These are phyloP conservation scores for Talaromyces wortmannii DNA, from an alignment of 495 filamentous ascomycete species.

Conservation along the genomic window DNA sequence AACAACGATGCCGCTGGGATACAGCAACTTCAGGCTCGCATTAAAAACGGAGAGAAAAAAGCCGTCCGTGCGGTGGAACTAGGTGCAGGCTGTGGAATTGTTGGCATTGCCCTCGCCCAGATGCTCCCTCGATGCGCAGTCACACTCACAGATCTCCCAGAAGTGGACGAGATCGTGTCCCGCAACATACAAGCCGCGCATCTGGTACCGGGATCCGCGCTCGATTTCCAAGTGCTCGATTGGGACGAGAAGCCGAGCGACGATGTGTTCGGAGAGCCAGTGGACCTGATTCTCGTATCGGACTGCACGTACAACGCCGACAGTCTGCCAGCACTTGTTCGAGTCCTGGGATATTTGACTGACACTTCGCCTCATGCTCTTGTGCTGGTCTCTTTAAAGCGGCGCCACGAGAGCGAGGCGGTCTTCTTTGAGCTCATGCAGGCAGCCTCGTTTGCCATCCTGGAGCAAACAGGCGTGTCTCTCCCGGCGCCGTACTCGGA, in stretches of 20 bases:
- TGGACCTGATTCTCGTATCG: constrained; percentile 73
- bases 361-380: constrained; percentile 40
- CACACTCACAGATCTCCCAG: constrained; percentile 74
- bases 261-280: constrained; percentile 27
- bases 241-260: constrained; percentile 56
- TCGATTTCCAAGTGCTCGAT: constrained; percentile 60
- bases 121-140: constrained; percentile 48
- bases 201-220: constrained; percentile 22
- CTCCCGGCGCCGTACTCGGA: constrained; percentile 54
- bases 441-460: constrained; percentile 42
- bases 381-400: constrained; percentile 74
- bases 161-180: constrained; percentile 60
- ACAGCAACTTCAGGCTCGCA: constrained; percentile 17
- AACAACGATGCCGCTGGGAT: constrained; percentile 6
- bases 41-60: constrained; percentile 15
- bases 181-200: constrained; percentile 45
- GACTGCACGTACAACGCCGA: constrained; percentile 96
- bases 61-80: constrained; percentile 63
- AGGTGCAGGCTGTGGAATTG: constrained; percentile 77
- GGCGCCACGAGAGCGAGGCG: constrained; percentile 74
- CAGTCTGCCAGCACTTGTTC: constrained; percentile 67
- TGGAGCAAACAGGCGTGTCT: constrained; percentile 38
- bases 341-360: constrained; percentile 53
- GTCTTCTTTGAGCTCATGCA: constrained; percentile 74
- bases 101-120: constrained; percentile 68